Conservation (phyloP, 768 basidiomycete species). For the Tricholoma flavovirens region DNA sequence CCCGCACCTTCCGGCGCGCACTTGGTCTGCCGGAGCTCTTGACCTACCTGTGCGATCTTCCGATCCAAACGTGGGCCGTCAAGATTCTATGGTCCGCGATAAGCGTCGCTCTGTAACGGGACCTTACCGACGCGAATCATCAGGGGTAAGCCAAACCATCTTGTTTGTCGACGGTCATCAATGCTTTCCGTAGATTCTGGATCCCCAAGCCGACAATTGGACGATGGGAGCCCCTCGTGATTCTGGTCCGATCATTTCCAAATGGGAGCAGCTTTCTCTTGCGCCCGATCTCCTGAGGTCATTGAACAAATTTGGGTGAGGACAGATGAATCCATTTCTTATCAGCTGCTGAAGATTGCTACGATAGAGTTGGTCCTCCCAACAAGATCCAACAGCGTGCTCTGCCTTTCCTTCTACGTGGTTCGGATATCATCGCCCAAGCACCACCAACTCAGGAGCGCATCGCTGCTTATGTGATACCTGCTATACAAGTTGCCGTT, state of each 20-base stretch:
- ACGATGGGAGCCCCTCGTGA: conserved; percentile 54
- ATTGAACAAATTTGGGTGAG: conserved; percentile 88
- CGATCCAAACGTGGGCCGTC: conserved; percentile 38
- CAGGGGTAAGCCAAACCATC: conserved; percentile 45
- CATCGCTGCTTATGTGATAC: conserved; percentile 95
- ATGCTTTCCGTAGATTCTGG: conserved; percentile 38
- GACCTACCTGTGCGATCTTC: conserved; percentile 63
- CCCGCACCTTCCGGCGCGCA: conserved; percentile 68
- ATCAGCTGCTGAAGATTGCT: conserved; percentile 4
- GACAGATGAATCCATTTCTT: background rate
- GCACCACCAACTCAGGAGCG: conserved; percentile 98
- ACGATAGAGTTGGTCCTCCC: conserved; percentile 82
- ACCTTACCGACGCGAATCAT: conserved; percentile 68
- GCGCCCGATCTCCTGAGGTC: conserved; percentile 85
- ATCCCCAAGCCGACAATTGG: conserved; percentile 53
- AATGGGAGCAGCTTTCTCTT: conserved; percentile 92
- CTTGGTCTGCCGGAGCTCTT: conserved; percentile 79
- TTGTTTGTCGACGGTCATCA: conserved; percentile 3
- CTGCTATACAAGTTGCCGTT: conserved; percentile 79
- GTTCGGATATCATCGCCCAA: conserved; percentile 96
- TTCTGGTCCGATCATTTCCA: conserved; percentile 76
- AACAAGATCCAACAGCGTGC: conserved; percentile 99
- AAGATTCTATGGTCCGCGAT: conserved; percentile 44
- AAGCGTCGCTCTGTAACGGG: conserved; percentile 73
- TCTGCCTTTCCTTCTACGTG: conserved; percentile 88